Evolutionary conservation across 805 yeast genomes (phyloP).

Genomic region (Wickerhamiella spandovensis): DNA sequence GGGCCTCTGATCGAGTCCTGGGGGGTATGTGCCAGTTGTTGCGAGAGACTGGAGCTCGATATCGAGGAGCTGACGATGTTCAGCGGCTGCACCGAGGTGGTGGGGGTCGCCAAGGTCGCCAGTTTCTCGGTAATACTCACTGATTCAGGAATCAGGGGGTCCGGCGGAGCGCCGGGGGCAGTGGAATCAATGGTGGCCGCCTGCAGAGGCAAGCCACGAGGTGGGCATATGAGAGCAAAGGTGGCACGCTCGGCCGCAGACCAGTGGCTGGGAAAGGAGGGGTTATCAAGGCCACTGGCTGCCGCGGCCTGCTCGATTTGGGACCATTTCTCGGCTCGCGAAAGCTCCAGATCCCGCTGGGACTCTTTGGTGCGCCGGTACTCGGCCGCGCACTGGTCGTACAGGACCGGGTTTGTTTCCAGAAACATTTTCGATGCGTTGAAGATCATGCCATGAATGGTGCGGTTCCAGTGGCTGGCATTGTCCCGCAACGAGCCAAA

Average conservation of each 20-base stretch:
- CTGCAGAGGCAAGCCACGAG: neutral
- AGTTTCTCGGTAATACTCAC: too few relatives aligned
- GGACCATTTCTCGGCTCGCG: slow-evolving; percentile 47
- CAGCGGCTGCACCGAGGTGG: neutral
- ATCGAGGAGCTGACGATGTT: neutral
- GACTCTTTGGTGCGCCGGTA: slow-evolving; percentile 71
- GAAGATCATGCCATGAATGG: slow-evolving; percentile 81
- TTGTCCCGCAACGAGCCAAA: slow-evolving; percentile 83
- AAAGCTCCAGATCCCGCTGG: slow-evolving; percentile 45
- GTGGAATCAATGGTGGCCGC: neutral
- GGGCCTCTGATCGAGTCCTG: neutral
- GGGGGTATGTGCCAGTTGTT: neutral
- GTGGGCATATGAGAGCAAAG: neutral
- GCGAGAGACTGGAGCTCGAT: neutral
- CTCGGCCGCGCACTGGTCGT: slow-evolving; percentile 82
- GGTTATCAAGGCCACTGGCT: neutral
- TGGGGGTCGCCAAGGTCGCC: neutral
- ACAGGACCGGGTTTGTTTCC: slow-evolving; percentile 82
- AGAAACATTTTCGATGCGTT: slow-evolving; percentile 82
- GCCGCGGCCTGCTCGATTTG: slow-evolving; percentile 1
- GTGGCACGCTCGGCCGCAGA: slow-evolving; percentile 1
- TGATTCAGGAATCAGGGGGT: neutral
- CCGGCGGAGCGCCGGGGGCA: slow-evolving; percentile 1
- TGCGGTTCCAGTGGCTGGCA: slow-evolving; percentile 78
- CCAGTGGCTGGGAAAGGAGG: neutral